These are phyloP conservation scores for Geoglossum glabrum DNA, from an alignment of 495 filamentous ascomycete species.

Conservation along the genomic window DNA sequence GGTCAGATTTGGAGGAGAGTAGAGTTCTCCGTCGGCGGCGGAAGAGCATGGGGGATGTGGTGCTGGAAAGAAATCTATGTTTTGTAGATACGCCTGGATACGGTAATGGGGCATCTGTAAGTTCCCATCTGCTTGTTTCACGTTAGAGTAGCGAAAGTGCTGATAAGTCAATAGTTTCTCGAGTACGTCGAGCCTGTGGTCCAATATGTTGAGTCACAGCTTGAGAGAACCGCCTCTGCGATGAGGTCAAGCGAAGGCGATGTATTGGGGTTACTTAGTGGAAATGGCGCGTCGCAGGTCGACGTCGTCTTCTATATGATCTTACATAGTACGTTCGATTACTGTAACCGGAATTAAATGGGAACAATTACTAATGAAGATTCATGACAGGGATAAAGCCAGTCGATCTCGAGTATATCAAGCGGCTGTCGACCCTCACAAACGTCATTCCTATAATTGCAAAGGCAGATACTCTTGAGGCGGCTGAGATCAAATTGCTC, in stretches of 20 bases:
- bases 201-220: constrained; percentile 56
- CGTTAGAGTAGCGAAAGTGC: not conserved
- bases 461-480: constrained; percentile 48
- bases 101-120: constrained; percentile 36
- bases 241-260: constrained; percentile 45
- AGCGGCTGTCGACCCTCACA: constrained; percentile 50
- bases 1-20: constrained; percentile 72
- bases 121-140: not conserved
- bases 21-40: constrained; percentile 46
- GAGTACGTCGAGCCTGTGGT: constrained; percentile 49
- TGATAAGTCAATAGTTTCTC: constrained; percentile 16
- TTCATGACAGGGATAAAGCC: constrained; percentile 38
- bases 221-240: constrained; percentile 41
- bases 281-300: constrained; percentile 71
- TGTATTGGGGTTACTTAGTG: constrained; percentile 59
- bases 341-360: not conserved
- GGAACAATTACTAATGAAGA: constrained; percentile 9
- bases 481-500: constrained; percentile 34
- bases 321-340: constrained; percentile 31
- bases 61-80: constrained; percentile 83
- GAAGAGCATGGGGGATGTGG: constrained; percentile 61
- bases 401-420: constrained; percentile 59
- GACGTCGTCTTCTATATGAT: constrained; percentile 78
- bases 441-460: constrained; percentile 76
- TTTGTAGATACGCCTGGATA: constrained; percentile 87